Percentiles rank a stretch among this genome's conserved stretches.
Conservation (phyloP, 1,284 basidiomycete species). For the Ceratobasidium sp. region DNA sequence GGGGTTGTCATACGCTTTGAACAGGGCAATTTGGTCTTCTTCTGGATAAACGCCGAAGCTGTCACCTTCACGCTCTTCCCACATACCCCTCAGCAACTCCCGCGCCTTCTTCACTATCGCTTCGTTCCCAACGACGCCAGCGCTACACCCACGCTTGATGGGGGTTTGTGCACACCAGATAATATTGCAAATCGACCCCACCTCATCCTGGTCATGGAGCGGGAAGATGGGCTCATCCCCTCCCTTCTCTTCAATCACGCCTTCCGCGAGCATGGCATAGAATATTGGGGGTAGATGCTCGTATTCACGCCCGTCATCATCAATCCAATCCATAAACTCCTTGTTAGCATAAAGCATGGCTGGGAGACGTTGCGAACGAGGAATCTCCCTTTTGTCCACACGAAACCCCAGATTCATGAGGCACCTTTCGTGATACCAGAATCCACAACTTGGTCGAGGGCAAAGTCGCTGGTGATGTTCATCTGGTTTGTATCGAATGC, state of each 20-base stretch:
- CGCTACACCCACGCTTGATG: constrained; percentile 6
- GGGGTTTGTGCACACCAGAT: constrained; percentile 10
- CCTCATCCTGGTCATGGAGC: background rate
- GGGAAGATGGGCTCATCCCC: background rate
- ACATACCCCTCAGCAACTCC: background rate
- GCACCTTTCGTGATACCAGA: background rate
- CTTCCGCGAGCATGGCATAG: background rate
- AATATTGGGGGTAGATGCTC: background rate
- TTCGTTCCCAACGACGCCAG: constrained; percentile 17
- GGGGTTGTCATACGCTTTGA: no score
- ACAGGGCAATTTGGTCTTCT: background rate
- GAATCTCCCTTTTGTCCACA: background rate
- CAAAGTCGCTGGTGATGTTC: constrained; percentile 11
- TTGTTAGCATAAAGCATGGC: no score
- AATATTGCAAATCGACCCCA: background rate
- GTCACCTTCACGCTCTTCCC: background rate
- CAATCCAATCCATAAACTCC: no score
- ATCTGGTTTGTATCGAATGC: constrained; percentile 8
- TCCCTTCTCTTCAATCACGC: background rate
- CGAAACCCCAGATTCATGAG: background rate
- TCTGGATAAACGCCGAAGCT: background rate
- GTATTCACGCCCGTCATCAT: no score
- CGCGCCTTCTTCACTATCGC: constrained; percentile 4
- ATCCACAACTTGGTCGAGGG: background rate
- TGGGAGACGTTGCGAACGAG: no score